Base-by-base conservation (phyloP, 805 yeast genomes). In the Candida quercuum region DNA sequence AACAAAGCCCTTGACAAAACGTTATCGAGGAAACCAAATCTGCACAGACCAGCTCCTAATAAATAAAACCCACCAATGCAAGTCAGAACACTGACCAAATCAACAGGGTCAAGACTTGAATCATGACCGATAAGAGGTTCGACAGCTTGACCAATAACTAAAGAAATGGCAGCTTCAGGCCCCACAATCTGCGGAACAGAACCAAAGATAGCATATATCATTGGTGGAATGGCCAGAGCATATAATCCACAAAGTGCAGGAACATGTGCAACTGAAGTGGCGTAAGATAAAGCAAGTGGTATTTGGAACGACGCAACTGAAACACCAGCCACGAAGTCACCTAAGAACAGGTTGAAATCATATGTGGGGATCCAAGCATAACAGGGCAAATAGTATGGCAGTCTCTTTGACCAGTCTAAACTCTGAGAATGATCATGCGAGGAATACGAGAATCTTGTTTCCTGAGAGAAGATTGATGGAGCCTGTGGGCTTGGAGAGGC, bases 281-380 rank as follows among this genome's bases (percentile, higher is more conserved):
- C 93, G 52, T 83, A 83, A 0, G 73, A 67, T 34, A 67, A 46
- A 43, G 88, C 82, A 37, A 91, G 65, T 1, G 99, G 98, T 34
- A 91, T 77, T 57, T 89, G 97, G 60, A 88, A 91, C 5, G 93
- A 81, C 0, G 96, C 96, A 25, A 89, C 59, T 1, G 97, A 80
- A 5, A 87, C 51, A 0, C 99, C 98, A 2, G 96, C 95, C 14
- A 82, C 60, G 8, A 85, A 52, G 53, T 91, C 99, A 16, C 77
- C 71, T 3, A 74, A 18, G 30, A 80, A 50, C 33, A 59, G 60
- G 1, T 49, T 36, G 13, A 39, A 12, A 1, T 50, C 50, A 45
- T 84, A 84, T 7, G 69, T 50, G 5, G 74, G 72, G n/a, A 80
- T 43, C 93, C 93, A 84, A 0, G 79, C 67, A 32, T 72, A 67